Conservation (phyloP, 176 grass and related monocot genomes). For the Oryza longistaminata region DNA sequence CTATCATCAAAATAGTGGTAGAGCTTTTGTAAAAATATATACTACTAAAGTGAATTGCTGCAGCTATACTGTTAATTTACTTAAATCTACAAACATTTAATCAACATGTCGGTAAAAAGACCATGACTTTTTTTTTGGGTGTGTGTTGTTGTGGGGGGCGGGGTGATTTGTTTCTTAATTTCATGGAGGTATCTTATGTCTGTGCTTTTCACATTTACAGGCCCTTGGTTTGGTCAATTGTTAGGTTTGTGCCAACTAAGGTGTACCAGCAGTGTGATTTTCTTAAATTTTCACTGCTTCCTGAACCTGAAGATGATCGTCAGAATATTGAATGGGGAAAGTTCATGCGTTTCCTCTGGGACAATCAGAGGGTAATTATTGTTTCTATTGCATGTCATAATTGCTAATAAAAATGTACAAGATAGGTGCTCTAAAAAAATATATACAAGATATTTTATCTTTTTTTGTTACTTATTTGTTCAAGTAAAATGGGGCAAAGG, state of each 20-base stretch:
- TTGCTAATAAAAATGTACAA: constrained; percentile 2
- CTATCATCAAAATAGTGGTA: not conserved
- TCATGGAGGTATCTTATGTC: not conserved
- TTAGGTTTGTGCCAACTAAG: constrained; percentile 43
- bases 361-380: constrained; percentile 49
- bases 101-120: not conserved
- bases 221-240: constrained; percentile 52
- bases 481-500: not conserved
- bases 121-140: no score
- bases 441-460: not conserved
- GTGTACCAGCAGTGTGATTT: constrained; percentile 25
- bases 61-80: not conserved
- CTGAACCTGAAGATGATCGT: constrained; percentile 50
- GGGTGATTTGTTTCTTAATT: not conserved
- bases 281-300: constrained; percentile 49
- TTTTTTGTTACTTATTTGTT: not conserved
- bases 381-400: not conserved
- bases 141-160: no score
- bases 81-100: not conserved
- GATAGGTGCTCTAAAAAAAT: not conserved
- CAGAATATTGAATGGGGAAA: constrained; percentile 62
- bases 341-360: constrained; percentile 55
- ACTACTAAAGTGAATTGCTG: not conserved
- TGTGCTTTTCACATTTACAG: constrained; percentile 26
- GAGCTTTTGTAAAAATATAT: not conserved